Base-by-base conservation (phyloP, 2,329 filamentous ascomycete species). In the Monilinia polystroma region DNA sequence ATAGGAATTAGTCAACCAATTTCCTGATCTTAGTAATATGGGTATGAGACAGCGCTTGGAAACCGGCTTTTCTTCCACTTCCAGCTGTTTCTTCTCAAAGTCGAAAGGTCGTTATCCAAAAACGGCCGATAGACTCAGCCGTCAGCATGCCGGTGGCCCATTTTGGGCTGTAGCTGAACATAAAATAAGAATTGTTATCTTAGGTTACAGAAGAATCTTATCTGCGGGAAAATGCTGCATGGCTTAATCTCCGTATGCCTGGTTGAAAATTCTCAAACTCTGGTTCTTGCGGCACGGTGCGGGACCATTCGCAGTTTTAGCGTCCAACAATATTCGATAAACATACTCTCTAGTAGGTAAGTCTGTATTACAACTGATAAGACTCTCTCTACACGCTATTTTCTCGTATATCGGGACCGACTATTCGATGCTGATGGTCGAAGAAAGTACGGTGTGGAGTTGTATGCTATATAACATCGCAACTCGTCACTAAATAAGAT, bases 61-160 rank as follows among this genome's bases (percentile, higher is more conserved):
- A 49, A 49, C 38, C 29, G 43, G 20, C 41, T 29, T n/a, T 59
- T 47, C 10, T 59, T 47, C 56, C 43, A 18, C 23, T 59, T 59
- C 47, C 41, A 14, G 43, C 14, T n/a, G 26, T n/a, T 16, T 47
- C 43, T 11, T 35, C 18, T 29, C 14, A 3, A 38, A 16, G 45
- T 35, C 43, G 26, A 59, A 59, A 32, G 56, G 41, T 20, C 16
- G 29, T 35, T 35, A 43, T 35, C 12, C 20, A 14, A 45, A 58
- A 60, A 38, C 23, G 23, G 8, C 29, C 23, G 16, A 58, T 45
- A n/a, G 49, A 32, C n/a, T n/a, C 29, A 55, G 29, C 41, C 11
- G 43, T 20, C 56, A 47, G 12, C 26, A 32, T 16, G 41, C 41
- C 11, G 2, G 45, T n/a, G 26, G 23, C 35, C 29, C 43, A 35